Evolutionary conservation across 345 rosid species (phyloP).

Genomic region (Eucalyptus cloeziana): DNA sequence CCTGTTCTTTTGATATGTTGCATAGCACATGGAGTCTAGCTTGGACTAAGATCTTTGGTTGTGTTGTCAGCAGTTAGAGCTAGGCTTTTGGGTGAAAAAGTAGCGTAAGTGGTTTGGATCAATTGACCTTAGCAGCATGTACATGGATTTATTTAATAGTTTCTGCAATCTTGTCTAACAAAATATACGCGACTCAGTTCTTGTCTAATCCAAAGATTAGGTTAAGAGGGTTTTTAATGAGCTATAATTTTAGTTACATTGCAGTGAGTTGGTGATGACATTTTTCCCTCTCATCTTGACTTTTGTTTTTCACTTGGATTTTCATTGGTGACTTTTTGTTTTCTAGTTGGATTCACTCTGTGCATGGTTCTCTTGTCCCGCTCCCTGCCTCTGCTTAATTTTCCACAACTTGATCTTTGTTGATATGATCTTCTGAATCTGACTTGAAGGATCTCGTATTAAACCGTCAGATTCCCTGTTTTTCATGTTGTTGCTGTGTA

Average conservation of each 20-base stretch:
- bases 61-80: neutral
- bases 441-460: neutral
- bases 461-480: neutral
- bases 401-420: neutral
- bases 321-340: neutral
- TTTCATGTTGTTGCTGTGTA: neutral
- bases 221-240: neutral
- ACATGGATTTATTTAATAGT: neutral
- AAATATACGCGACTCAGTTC: neutral
- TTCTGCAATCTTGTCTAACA: neutral
- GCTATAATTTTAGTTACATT: neutral
- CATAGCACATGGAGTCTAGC: neutral
- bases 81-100: neutral
- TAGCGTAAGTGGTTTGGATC: neutral
- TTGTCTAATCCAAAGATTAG: neutral
- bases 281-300: neutral
- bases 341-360: neutral
- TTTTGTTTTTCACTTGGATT: neutral
- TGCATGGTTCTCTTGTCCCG: neutral
- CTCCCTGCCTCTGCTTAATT: neutral
- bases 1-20: neutral
- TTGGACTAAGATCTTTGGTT: neutral
- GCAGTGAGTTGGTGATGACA: neutral
- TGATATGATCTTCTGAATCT: neutral
- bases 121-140: neutral